phyloP scores from a whole-genome alignment of 257 asterid genomes.

The Coffea canephora region DNA sequence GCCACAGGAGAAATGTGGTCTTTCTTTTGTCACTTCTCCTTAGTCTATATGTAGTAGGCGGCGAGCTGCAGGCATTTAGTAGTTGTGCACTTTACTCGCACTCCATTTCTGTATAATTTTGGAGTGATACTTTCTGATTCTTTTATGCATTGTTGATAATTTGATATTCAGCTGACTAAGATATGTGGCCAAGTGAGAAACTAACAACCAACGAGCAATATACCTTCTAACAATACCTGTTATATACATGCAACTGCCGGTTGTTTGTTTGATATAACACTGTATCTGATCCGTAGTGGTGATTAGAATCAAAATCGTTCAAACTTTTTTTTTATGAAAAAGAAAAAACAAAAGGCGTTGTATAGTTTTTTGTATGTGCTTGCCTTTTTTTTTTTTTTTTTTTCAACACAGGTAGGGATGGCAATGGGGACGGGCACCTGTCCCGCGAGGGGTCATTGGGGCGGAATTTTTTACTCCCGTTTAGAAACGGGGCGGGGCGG shows the following conservation, averaged over 20 bases:
- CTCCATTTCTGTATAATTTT: slow-evolving; percentile 8
- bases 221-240: too few species aligned
- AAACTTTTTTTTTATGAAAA: too few species aligned
- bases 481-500: too few species aligned
- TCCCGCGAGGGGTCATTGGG: too few species aligned
- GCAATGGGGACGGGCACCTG: too few species aligned
- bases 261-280: background rate
- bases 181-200: background rate
- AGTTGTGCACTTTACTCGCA: slow-evolving; percentile 8
- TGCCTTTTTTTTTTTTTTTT: too few species aligned
- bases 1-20: background rate
- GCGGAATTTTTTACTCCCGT: too few species aligned
- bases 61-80: slow-evolving; percentile 7
- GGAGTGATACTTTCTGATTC: background rate
- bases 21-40: slow-evolving; percentile 2
- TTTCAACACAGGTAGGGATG: too few species aligned
- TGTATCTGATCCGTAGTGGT: too few species aligned
- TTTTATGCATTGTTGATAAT: background rate
- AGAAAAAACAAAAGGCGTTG: too few species aligned
- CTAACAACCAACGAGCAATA: background rate
- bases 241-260: background rate
- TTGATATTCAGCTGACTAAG: background rate
- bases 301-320: too few species aligned
- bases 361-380: background rate
- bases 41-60: slow-evolving; percentile 3